These are phyloP conservation scores for Syzygium jambos DNA, from an alignment of 345 rosid genomes.

Conservation along the genomic window DNA sequence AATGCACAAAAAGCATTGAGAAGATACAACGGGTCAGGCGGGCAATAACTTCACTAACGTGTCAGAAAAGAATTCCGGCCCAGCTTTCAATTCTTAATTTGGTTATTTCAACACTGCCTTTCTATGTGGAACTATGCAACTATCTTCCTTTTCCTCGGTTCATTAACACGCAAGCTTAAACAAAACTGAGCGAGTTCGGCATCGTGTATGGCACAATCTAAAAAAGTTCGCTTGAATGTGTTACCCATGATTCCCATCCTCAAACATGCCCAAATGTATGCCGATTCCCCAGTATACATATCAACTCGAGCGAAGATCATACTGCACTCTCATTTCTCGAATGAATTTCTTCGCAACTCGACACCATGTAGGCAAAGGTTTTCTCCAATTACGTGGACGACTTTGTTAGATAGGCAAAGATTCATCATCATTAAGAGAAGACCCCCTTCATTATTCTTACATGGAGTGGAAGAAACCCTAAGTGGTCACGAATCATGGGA, in stretches of 20 bases:
- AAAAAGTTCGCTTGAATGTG: not conserved
- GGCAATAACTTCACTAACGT: not conserved
- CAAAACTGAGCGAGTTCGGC: not conserved
- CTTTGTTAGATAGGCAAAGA: not conserved
- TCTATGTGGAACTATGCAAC: not conserved
- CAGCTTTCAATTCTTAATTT: not conserved
- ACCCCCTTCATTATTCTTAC: not conserved
- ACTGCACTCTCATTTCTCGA: not conserved
- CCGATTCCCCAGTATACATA: not conserved
- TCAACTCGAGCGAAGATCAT: not conserved
- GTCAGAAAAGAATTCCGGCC: not conserved
- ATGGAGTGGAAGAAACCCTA: not conserved
- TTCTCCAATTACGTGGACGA: not conserved
- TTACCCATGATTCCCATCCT: not conserved
- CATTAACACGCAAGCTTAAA: not conserved
- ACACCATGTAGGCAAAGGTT: not conserved
- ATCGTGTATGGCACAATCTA: not conserved
- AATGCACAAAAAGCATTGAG: not conserved
- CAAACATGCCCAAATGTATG: not conserved
- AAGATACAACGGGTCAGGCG: not conserved
- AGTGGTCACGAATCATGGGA: not conserved
- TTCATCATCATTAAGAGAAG: not conserved
- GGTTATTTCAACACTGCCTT: not conserved
- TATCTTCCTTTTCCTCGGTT: not conserved
- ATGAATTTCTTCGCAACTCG: not conserved